Conservation (phyloP, 1,284 basidiomycete species). For the Coniferiporia sulphurascens region DNA sequence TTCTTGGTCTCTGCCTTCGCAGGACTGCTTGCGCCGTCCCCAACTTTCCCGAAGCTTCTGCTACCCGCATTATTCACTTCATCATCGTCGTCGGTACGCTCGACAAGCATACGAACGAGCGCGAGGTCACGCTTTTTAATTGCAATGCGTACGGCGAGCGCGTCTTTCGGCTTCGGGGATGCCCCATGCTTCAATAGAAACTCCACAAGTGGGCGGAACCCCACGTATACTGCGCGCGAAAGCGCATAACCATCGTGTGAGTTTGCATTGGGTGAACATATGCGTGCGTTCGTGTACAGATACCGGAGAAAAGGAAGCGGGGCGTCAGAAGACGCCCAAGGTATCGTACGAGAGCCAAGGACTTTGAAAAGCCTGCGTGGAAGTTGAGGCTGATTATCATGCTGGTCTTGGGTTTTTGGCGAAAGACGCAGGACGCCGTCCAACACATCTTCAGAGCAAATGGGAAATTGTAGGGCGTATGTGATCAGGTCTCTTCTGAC, state of each 20-base stretch:
- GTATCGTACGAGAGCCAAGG: constrained; percentile 31
- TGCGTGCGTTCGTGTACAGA: constrained; percentile 35
- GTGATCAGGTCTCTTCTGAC: constrained; percentile 35
- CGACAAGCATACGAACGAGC: constrained; percentile 71
- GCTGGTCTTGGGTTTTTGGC: not conserved
- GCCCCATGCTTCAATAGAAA: constrained; percentile 72
- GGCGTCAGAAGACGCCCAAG: constrained; percentile 41
- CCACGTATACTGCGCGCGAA: constrained; percentile 64
- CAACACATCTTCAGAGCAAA: constrained; percentile 56
- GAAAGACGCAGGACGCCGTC: constrained; percentile 39
- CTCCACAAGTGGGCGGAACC: constrained; percentile 56
- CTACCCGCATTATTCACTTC: not conserved
- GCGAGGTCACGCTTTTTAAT: constrained; percentile 63
- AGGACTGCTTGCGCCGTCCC: not conserved
- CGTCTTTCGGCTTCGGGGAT: constrained; percentile 54
- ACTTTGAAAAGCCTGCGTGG: constrained; percentile 59
- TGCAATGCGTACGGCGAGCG: constrained; percentile 68
- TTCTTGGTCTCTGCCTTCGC: constrained; percentile 16
- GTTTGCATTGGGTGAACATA: constrained; percentile 45
- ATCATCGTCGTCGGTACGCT: constrained; percentile 36
- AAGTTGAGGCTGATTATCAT: constrained; percentile 35
- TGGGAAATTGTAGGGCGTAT: constrained; percentile 54
- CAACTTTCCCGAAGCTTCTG: not conserved
- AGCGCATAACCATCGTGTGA: constrained; percentile 75
- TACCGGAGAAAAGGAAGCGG: constrained; percentile 60